Percentiles rank a stretch among this genome's conserved stretches.
Evolutionary conservation across 2,329 filamentous ascomycete genomes (phyloP).

Genomic region (Dichotomopilus funicola): DNA sequence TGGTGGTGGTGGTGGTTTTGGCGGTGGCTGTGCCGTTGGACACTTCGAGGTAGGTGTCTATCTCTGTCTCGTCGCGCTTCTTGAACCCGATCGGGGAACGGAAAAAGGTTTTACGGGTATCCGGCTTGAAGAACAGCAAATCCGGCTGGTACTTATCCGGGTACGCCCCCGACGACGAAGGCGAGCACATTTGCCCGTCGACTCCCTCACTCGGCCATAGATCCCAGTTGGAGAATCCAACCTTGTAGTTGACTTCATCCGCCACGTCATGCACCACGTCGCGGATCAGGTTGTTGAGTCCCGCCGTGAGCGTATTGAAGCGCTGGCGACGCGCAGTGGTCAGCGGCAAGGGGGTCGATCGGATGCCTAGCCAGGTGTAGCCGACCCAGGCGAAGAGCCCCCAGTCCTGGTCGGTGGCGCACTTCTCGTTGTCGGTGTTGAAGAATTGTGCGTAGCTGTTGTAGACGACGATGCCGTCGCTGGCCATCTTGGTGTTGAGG

Average conservation of each 20-base stretch:
- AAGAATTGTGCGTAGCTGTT: constrained; percentile 3
- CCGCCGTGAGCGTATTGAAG: constrained; percentile 1
- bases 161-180: not conserved
- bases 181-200: constrained; percentile 1
- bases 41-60: not conserved
- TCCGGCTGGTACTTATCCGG: not conserved
- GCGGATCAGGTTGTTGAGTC: not conserved
- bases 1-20: not conserved
- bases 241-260: constrained; percentile 4
- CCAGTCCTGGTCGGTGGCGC: constrained; percentile 2
- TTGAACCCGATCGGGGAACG: constrained; percentile 1
- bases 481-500: constrained; percentile 1
- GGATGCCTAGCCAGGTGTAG: constrained; percentile 4
- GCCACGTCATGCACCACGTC: constrained; percentile 1
- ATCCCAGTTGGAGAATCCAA: constrained; percentile 3
- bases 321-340: constrained; percentile 1
- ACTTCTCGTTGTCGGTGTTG: constrained; percentile 2
- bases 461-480: constrained; percentile 2
- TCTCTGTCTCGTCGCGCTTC: not conserved
- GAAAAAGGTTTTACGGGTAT: constrained; percentile 5
- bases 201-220: not conserved
- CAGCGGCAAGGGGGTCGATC: not conserved
- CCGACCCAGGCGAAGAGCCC: constrained; percentile 1
- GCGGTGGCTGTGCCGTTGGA: not conserved
- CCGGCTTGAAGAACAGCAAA: constrained; percentile 2